phyloP scores from a whole-genome alignment of 2,329 filamentous ascomycete genomes.

The Diaporthe citri region DNA sequence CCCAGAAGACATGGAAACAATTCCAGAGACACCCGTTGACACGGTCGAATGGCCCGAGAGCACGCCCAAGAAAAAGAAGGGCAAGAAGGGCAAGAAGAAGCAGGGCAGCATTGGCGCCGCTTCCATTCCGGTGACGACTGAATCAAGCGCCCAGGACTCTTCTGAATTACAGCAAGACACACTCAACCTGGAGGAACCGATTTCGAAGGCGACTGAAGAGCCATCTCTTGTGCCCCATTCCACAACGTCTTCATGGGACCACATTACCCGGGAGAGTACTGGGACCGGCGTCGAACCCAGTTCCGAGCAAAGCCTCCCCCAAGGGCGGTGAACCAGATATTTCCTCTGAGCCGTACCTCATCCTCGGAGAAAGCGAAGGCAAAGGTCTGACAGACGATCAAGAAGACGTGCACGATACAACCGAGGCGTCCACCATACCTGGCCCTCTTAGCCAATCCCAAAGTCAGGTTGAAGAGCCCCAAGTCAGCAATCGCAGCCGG shows the following conservation, averaged over 20 bases:
- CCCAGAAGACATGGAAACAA: constrained; percentile 39
- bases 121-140: neutral
- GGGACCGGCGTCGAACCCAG: neutral
- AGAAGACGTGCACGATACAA: neutral
- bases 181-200: neutral
- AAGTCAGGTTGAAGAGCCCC: neutral
- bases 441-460: neutral
- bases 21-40: constrained; percentile 41
- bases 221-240: neutral
- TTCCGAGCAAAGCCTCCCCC: neutral
- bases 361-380: neutral
- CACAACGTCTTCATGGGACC: neutral
- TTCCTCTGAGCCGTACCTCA: neutral
- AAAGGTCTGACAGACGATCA: neutral
- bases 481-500: neutral
- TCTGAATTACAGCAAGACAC: constrained; percentile 4
- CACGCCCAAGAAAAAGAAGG: constrained; percentile 48
- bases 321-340: neutral
- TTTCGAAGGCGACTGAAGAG: neutral
- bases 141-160: neutral
- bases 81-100: constrained; percentile 52
- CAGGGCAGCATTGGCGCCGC: constrained; percentile 39
- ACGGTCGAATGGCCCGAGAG: constrained; percentile 45
- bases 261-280: neutral
- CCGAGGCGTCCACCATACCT: neutral